Evolutionary conservation across 208 protist species (phyloP), one percentile per base, ranked within the genome.

Genomic region (Crithidia expoeki): DNA sequence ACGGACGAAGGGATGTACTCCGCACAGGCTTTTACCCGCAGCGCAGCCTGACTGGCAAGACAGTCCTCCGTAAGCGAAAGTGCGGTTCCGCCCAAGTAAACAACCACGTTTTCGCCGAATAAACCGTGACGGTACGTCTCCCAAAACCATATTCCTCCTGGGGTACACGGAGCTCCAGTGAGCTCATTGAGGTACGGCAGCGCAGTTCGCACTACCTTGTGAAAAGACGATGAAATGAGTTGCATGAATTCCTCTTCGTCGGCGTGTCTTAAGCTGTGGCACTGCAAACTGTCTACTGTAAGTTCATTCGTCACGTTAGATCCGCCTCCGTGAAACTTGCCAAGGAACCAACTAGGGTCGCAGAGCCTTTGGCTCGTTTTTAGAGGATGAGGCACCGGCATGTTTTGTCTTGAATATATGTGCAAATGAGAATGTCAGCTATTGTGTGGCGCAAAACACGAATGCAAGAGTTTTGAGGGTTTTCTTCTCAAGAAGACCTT

Each of bases 111-210:
- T 33, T 89, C 83, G 9, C 89, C 83, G 28, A 79, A 80, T 9
- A 94, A 57, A n/a, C 65, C 77, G 53, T 89, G 81, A 19, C 85
- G 81, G 52, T 90, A 92, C 11, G 63, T 68, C 67, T 85, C 84
- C 89, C 89, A 94, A 70, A 92, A 92, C 89, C 89, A 94, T 38
- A 69, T 57, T 2, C 85, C 85, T 21, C 85, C 85, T 57, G 82
- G 81, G 9, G 72, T 44, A 34, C 71, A 60, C 25, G 27, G 27
- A 19, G 14, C 17, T 12, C 17, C 40, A 9, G 21, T 28, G 5
- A 33, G 25, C 21, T 6, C 11, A 28, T 42, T 42, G 23, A 53
- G 55, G n/a, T 47, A 61, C 25, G 81, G 84, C 46, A 90, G 69
- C 23, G 72, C 44, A 11, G 76, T 58, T 50, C 64, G 66, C 16